Percentiles rank a stretch among this genome's conserved stretches.
Evolutionary conservation across 495 filamentous ascomycete species (phyloP).

Genomic region (Halenospora varia): DNA sequence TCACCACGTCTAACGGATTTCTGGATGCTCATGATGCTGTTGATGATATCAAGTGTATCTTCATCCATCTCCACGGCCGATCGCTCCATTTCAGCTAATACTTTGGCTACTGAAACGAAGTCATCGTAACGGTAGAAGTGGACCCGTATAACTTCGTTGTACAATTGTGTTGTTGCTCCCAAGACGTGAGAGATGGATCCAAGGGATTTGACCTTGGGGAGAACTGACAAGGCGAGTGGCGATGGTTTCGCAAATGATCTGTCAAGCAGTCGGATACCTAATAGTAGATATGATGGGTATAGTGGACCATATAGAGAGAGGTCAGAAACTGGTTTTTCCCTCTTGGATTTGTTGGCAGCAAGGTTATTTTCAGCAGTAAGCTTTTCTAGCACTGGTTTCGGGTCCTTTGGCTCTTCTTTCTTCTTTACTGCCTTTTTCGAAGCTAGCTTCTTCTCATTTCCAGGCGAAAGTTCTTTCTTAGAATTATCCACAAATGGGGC

Average conservation of each 20-base stretch:
- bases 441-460: not conserved
- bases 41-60: slow-evolving; percentile 50
- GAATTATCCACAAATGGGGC: not conserved
- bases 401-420: slow-evolving; percentile 7
- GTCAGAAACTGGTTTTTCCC: no score
- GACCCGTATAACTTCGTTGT: slow-evolving; percentile 65
- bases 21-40: slow-evolving; percentile 20
- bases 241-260: slow-evolving; percentile 54
- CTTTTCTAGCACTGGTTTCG: not conserved
- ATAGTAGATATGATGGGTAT: slow-evolving; percentile 62
- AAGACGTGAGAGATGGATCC: slow-evolving; percentile 68
- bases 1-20: slow-evolving; percentile 3
- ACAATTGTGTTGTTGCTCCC: slow-evolving; percentile 67
- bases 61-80: slow-evolving; percentile 59
- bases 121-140: slow-evolving; percentile 62
- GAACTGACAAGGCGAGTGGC: slow-evolving; percentile 54
- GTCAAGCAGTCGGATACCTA: slow-evolving; percentile 61
- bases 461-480: not conserved
- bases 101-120: slow-evolving; percentile 51
- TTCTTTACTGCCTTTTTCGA: not conserved
- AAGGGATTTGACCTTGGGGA: slow-evolving; percentile 66
- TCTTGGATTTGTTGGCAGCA: no score
- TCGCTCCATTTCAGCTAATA: slow-evolving; percentile 74
- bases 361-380: not conserved
- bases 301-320: slow-evolving; percentile 53